Percentiles rank a stretch among this genome's conserved stretches.
Evolutionary conservation across 371 early-diverging fungal genomes (phyloP).

Genomic region (Mycotypha africana): DNA sequence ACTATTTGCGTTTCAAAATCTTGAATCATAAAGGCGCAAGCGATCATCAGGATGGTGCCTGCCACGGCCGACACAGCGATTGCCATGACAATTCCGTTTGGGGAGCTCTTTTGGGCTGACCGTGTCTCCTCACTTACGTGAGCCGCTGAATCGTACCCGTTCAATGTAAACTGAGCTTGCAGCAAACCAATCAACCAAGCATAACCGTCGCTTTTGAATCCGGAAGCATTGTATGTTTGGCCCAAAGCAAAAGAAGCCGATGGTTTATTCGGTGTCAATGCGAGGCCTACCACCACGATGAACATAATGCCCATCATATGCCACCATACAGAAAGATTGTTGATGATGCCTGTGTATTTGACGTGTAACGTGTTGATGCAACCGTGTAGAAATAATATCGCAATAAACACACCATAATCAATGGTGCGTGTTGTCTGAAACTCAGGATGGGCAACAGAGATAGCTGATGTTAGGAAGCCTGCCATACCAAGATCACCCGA

Average conservation of each 20-base stretch:
- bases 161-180: conserved; percentile 43
- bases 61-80: conserved; percentile 42
- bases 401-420: conserved; percentile 36
- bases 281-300: conserved; percentile 25
- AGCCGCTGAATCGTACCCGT: conserved; percentile 64
- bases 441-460: conserved; percentile 38
- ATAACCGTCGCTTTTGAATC: conserved; percentile 22
- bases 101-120: conserved; percentile 47
- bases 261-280: conserved; percentile 34
- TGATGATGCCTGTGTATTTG: conserved; percentile 36
- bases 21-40: conserved; percentile 53
- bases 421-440: conserved; percentile 25
- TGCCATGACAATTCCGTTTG: conserved; percentile 46
- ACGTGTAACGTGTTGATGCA: conserved; percentile 40
- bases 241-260: conserved; percentile 43
- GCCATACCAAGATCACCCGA: conserved; percentile 52
- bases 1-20: conserved; percentile 45
- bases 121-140: conserved; percentile 67
- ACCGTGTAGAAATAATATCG: conserved; percentile 37
- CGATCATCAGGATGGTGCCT: conserved; percentile 53
- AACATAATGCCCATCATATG: conserved; percentile 32
- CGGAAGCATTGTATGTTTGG: conserved; percentile 23
- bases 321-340: conserved; percentile 41
- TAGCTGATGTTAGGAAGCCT: conserved; percentile 42
- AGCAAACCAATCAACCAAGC: conserved; percentile 32